Base-by-base conservation (phyloP, 129 eudicot genomes). In the Flaveria linearis region DNA sequence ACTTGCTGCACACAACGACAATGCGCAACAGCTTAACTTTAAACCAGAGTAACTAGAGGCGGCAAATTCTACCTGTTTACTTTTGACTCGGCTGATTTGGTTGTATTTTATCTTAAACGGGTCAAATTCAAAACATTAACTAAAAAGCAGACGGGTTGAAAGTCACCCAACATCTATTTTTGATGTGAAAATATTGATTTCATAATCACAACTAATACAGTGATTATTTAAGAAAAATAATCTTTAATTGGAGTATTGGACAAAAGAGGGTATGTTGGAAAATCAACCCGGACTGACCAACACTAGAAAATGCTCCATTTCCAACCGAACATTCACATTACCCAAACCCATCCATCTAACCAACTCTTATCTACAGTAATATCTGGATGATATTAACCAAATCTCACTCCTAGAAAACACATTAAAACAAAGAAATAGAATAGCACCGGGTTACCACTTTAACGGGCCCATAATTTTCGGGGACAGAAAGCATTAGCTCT, bases 401-500 rank as follows among this genome's bases (percentile, higher is more conserved):
- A 63, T 1, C 17, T 18, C n/a, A 14, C 14, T 63, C 18, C 33
- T 62, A n/a, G 12, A 25, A 62, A 16, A 25, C 23, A 46, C 11
- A 64, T 45, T 68, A 51, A 17, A 22, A 18, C 39, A 72, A 49
- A 26, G 42, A 26, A 18, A 25, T 18, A 62, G 0, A 46, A 68
- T 46, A 42, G 45, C 16, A 45, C 56, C 7, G 15, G 13, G 26
- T 82, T 87, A 92, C 97, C 97, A 92, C 77, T 80, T 85, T 92
- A 51, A 92, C 64, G 12, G 88, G 46, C 45, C 96, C 90, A 76
- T 57, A 87, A 62, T 84, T 65, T 46, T 80, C 82, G 7, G 91
- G 91, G 80, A 92, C 86, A 45, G 93, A 87, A 74, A 92, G 88
- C 87, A 77, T 81, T 51, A 92, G 81, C 71, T 87, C 96, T 81